phyloP scores from a whole-genome alignment of 768 basidiomycete genomes.

The Plicaturopsis crispa region DNA sequence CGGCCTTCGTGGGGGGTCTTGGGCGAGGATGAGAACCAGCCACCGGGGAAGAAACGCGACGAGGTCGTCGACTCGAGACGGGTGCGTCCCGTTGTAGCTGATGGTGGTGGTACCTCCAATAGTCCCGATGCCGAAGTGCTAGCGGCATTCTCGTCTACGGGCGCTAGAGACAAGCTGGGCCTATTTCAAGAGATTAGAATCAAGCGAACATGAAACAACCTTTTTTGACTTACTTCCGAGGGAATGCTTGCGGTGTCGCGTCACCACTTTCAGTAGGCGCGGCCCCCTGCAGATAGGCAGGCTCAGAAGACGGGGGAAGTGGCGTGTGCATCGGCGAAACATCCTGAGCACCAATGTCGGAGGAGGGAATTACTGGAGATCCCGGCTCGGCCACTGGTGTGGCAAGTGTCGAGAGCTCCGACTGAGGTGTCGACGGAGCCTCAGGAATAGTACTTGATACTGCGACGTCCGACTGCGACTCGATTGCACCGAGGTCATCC shows the following conservation, averaged over 20 bases:
- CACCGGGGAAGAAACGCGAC: conserved; percentile 51
- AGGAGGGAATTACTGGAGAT: no score
- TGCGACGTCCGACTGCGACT: not conserved
- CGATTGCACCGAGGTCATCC: not conserved
- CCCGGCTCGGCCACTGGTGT: no score
- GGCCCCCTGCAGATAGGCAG: no score
- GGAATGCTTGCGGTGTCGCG: no score
- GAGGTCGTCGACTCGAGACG: conserved; percentile 48
- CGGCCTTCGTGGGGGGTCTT: conserved; percentile 33
- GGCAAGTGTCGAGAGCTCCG: no score
- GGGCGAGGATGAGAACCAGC: conserved; percentile 33
- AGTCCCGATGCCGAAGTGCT: conserved; percentile 6
- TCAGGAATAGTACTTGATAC: conserved; percentile 1
- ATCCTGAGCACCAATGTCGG: no score
- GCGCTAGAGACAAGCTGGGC: conserved; percentile 27
- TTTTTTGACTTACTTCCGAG: no score
- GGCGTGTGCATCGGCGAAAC: no score
- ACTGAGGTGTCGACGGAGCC: conserved; percentile 5
- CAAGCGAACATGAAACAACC: conserved; percentile 19
- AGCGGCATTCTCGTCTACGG: conserved; percentile 16
- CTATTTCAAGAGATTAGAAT: conserved; percentile 16
- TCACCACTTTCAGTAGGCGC: no score
- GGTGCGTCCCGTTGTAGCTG: conserved; percentile 27
- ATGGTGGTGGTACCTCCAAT: conserved; percentile 14
- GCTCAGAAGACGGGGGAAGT: no score